Conservation (phyloP, 768 basidiomycete species). For the Trametes sanguinea region DNA sequence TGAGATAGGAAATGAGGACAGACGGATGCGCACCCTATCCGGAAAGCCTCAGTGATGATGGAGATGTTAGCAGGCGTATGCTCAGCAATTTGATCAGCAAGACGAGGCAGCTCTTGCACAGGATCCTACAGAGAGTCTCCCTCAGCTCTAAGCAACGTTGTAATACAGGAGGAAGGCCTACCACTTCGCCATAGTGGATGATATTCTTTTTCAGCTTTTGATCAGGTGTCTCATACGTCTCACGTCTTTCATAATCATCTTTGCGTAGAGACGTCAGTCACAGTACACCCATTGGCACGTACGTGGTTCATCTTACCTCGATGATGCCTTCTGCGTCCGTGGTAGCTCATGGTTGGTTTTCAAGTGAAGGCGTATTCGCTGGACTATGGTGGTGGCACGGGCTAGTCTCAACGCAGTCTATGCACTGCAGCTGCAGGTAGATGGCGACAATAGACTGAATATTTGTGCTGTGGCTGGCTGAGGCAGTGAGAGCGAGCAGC, state of each 20-base stretch:
- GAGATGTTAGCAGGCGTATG: constrained; percentile 59
- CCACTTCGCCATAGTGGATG: constrained; percentile 80
- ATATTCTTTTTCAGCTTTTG: constrained; percentile 68
- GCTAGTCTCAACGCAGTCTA: too few relatives aligned
- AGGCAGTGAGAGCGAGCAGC: background rate
- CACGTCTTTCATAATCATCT: constrained; percentile 71
- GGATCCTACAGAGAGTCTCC: constrained; percentile 53
- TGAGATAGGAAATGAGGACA: background rate
- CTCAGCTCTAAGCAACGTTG: background rate
- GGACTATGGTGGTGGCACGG: too few relatives aligned
- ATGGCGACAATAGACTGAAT: constrained; percentile 2
- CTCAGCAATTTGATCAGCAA: constrained; percentile 67
- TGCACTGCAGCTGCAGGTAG: background rate
- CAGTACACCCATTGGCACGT: background rate
- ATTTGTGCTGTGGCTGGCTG: constrained; percentile 4
- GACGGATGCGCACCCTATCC: constrained; percentile 57
- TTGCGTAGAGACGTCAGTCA: background rate
- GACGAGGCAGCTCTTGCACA: constrained; percentile 63
- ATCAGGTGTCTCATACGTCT: constrained; percentile 68
- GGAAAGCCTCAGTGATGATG: constrained; percentile 71
- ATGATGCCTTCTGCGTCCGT: constrained; percentile 27
- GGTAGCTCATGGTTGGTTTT: constrained; percentile 25
- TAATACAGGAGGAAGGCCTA: constrained; percentile 40
- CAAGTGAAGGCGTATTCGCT: background rate
- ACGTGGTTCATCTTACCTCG: constrained; percentile 26